Conservation (phyloP, 192 early-diverging fungal genomes). For the Lobosporangium transversale region DNA sequence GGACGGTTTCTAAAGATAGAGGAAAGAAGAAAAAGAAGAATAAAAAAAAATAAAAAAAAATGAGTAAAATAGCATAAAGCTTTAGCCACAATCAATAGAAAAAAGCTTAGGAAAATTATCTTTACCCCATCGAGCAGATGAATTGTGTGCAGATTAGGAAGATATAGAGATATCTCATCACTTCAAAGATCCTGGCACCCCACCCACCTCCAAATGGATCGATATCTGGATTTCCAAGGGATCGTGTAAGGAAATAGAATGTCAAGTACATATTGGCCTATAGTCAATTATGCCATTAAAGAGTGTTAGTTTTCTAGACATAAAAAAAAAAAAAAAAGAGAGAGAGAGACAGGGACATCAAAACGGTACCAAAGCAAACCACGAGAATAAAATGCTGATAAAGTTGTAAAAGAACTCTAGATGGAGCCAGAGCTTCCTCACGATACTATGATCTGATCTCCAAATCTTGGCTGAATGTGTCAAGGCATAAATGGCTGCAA, state of each 20-base stretch:
- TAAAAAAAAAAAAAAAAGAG: conserved; percentile 16
- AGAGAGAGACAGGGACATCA: background rate
- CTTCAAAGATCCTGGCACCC: conserved; percentile 56
- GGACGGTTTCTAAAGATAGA: conserved; percentile 72
- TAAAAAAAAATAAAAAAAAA: too few species aligned
- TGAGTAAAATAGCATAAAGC: too few species aligned
- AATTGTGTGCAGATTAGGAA: conserved; percentile 60
- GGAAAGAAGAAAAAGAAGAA: background rate
- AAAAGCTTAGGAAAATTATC: too few species aligned
- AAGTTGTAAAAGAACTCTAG: conserved; percentile 76
- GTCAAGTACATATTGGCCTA: conserved; percentile 71
- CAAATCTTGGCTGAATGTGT: conserved; percentile 72
- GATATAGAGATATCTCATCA: conserved; percentile 60
- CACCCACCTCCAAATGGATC: conserved; percentile 60
- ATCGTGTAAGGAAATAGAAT: conserved; percentile 64
- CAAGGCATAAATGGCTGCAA: conserved; percentile 80
- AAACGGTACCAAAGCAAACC: conserved; percentile 66
- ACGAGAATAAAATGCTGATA: conserved; percentile 71
- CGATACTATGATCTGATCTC: conserved; percentile 68
- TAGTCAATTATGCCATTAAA: background rate
- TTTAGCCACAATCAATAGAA: background rate
- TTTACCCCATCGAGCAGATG: conserved; percentile 63
- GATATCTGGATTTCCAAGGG: conserved; percentile 47
- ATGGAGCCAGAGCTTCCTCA: conserved; percentile 70
- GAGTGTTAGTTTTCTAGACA: too few species aligned